Percentiles rank a stretch among this genome's conserved stretches.
phyloP scores from a whole-genome alignment of 2,329 filamentous ascomycete species.

The Scedosporium dehoogii region DNA sequence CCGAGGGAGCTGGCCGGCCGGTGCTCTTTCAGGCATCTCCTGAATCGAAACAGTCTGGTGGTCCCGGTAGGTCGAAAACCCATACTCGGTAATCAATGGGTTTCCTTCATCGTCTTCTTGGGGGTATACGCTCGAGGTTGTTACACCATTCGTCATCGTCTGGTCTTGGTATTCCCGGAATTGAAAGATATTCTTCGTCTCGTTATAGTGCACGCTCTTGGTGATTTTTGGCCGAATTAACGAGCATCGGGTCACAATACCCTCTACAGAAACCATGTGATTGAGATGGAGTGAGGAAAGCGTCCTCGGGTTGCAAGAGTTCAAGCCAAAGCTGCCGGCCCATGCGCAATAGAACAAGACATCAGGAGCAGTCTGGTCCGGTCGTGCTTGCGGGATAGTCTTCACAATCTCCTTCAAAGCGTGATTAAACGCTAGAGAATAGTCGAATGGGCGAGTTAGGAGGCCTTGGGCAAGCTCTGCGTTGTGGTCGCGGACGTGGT shows the following conservation, averaged over 20 bases:
- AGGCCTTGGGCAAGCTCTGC: constrained; percentile 69
- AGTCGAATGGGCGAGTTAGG: constrained; percentile 81
- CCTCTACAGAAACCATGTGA: constrained; percentile 93
- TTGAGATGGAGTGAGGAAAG: constrained; percentile 84
- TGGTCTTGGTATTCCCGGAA: constrained; percentile 90
- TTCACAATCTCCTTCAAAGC: constrained; percentile 84
- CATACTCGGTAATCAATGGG: constrained; percentile 87
- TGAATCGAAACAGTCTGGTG: constrained; percentile 98
- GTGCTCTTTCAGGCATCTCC: constrained; percentile 96
- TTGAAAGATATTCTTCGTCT: constrained; percentile 75
- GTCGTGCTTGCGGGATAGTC: constrained; percentile 64
- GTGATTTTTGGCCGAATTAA: constrained; percentile 95
- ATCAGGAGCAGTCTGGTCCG: constrained; percentile 68
- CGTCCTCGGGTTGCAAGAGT: constrained; percentile 88
- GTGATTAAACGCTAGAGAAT: constrained; percentile 75
- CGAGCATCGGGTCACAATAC: constrained; percentile 93
- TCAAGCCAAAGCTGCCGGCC: constrained; percentile 90
- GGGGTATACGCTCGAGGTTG: constrained; percentile 86
- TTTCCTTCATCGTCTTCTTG: constrained; percentile 91
- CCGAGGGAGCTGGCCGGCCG: constrained; percentile 86
- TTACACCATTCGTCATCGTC: constrained; percentile 89
- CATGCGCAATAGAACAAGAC: constrained; percentile 94
- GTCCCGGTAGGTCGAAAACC: constrained; percentile 89
- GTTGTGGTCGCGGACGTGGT: constrained; percentile 85
- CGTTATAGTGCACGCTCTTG: constrained; percentile 95